A percentile compares a stretch with the other conserved stretches of the same genome.
These are phyloP conservation scores for Pyrenula massariospora DNA, from an alignment of 495 filamentous ascomycete species.

Conservation along the genomic window DNA sequence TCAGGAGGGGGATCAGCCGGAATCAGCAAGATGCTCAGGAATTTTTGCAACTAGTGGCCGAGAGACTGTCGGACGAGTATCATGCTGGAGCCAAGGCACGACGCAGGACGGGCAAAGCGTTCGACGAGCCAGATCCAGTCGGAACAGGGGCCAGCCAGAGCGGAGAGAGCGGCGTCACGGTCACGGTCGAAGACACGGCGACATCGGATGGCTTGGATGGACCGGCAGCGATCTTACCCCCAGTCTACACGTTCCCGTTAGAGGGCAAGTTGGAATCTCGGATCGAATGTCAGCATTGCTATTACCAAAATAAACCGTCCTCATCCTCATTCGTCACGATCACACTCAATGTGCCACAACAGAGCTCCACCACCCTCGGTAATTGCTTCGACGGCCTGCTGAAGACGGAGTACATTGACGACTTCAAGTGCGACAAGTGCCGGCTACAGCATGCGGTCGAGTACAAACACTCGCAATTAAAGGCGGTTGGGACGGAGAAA, in stretches of 20 bases:
- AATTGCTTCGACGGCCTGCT: slow-evolving; percentile 86
- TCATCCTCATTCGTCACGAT: slow-evolving; percentile 81
- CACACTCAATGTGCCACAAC: slow-evolving; percentile 83
- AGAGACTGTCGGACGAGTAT: slow-evolving; percentile 87
- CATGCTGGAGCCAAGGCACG: slow-evolving; percentile 69
- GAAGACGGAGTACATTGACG: slow-evolving; percentile 91
- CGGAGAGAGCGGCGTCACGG: slow-evolving; percentile 7
- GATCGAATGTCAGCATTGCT: slow-evolving; percentile 82
- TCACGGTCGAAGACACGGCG: slow-evolving; percentile 6
- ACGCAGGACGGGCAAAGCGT: slow-evolving; percentile 19
- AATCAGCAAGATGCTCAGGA: slow-evolving; percentile 99
- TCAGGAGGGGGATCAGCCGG: slow-evolving; percentile 77
- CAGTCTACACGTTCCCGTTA: slow-evolving; percentile 48
- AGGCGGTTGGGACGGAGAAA: slow-evolving; percentile 26
- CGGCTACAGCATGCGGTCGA: slow-evolving; percentile 69
- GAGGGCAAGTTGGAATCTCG: slow-evolving; percentile 82
- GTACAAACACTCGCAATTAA: slow-evolving; percentile 31
- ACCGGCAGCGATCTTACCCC: slow-evolving; percentile 22
- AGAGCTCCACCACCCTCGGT: slow-evolving; percentile 50
- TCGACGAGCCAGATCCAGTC: slow-evolving; percentile 3
- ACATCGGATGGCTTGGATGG: slow-evolving; percentile 21
- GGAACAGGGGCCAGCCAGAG: slow-evolving; percentile 8
- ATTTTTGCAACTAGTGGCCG: slow-evolving; percentile 85
- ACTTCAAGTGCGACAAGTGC: slow-evolving; percentile 90
- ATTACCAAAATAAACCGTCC: slow-evolving; percentile 75